These are phyloP conservation scores for Lantana camara DNA, from an alignment of 257 asterid species.

Conservation along the genomic window DNA sequence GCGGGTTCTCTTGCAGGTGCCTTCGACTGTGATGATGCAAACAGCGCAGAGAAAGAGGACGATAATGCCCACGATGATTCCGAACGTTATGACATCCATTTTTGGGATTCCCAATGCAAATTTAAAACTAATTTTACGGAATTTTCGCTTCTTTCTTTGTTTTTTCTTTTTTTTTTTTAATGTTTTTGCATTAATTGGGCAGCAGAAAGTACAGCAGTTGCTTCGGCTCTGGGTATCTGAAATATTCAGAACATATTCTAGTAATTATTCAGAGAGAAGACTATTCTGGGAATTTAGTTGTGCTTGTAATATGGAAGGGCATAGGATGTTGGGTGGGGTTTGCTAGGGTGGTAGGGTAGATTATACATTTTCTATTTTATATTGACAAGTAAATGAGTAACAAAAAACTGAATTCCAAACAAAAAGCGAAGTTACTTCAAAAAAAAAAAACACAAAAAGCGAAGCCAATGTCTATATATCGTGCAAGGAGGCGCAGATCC, in stretches of 20 bases:
- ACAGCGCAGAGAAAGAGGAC: slow-evolving; percentile 76
- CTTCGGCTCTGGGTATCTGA: not conserved
- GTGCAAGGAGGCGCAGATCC: too few species aligned
- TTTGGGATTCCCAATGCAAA: not conserved
- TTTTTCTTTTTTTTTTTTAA: too few species aligned
- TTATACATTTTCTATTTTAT: too few species aligned
- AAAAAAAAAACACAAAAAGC: too few species aligned
- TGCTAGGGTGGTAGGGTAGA: too few species aligned
- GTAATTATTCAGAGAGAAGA: not conserved
- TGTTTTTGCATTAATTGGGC: not conserved
- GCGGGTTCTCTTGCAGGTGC: slow-evolving; percentile 77
- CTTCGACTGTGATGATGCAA: slow-evolving; percentile 75
- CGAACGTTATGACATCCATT: slow-evolving; percentile 88
- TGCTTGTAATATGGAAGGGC: not conserved
- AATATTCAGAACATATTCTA: slow-evolving; percentile 6
- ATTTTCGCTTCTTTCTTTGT: too few species aligned
- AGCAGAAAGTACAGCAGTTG: not conserved
- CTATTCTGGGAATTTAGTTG: not conserved
- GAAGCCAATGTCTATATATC: too few species aligned
- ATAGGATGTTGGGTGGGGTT: too few species aligned
- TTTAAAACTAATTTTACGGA: not conserved
- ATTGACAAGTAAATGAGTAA: too few species aligned
- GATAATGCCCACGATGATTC: slow-evolving; percentile 83
- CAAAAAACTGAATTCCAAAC: too few species aligned
- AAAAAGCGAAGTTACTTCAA: too few species aligned